Conservation (phyloP, 257 asterid species). For the Cynanchum wilfordii region DNA sequence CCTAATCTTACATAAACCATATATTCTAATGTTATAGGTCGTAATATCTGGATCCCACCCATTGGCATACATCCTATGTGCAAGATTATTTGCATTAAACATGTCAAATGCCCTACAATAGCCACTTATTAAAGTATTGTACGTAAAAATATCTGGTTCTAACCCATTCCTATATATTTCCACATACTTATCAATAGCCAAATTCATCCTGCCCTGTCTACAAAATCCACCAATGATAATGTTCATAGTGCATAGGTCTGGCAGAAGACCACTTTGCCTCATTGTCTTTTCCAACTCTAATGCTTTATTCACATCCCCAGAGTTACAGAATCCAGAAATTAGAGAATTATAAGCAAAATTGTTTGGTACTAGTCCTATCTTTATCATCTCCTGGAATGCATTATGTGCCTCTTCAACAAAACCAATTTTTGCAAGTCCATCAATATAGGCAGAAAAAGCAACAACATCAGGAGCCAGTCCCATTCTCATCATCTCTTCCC, state of each 20-base stretch:
- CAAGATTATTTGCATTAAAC: slow-evolving; percentile 55
- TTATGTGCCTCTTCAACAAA: slow-evolving; percentile 58
- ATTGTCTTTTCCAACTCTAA: slow-evolving; percentile 62
- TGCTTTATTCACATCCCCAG: slow-evolving; percentile 54
- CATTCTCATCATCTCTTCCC: slow-evolving; percentile 71
- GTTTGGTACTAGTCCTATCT: slow-evolving; percentile 70
- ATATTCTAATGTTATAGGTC: slow-evolving; percentile 76
- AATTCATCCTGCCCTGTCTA: slow-evolving; percentile 69
- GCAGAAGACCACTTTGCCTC: slow-evolving; percentile 67
- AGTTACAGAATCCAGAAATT: slow-evolving; percentile 65
- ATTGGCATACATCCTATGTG: slow-evolving; percentile 43
- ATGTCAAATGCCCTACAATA: slow-evolving; percentile 77
- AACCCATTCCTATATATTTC: slow-evolving; percentile 57
- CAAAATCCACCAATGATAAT: slow-evolving; percentile 78
- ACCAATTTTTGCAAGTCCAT: slow-evolving; percentile 67
- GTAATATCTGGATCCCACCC: slow-evolving; percentile 81
- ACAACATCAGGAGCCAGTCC: slow-evolving; percentile 86
- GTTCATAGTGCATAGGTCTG: slow-evolving; percentile 73
- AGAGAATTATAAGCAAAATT: slow-evolving; percentile 78
- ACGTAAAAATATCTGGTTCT: slow-evolving; percentile 73
- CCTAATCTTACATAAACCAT: slow-evolving; percentile 63
- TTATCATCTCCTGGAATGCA: slow-evolving; percentile 43
- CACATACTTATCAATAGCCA: slow-evolving; percentile 57
- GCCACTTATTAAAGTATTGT: slow-evolving; percentile 80
- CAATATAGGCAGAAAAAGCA: slow-evolving; percentile 79